phyloP scores from a whole-genome alignment of 2,329 filamentous ascomycete species.

The Neonectria hederae region DNA sequence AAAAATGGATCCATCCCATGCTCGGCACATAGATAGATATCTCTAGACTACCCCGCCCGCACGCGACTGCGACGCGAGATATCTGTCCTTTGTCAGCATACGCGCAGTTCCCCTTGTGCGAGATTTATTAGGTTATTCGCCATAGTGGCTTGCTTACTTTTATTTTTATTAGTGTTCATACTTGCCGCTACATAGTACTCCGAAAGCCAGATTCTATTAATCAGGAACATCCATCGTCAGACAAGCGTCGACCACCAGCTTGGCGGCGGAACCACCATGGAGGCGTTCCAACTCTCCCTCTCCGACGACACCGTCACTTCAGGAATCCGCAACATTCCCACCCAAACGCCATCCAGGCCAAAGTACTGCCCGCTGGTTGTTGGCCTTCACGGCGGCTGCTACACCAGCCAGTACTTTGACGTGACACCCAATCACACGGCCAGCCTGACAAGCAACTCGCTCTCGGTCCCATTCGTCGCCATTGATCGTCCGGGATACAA shows the following conservation, averaged over 20 bases:
- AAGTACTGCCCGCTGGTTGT: conserved; percentile 31
- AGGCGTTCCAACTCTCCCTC: conserved; percentile 26
- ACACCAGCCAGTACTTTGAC: conserved; percentile 36
- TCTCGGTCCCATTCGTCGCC: conserved; percentile 33
- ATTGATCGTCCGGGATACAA: conserved; percentile 36
- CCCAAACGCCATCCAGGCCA: not conserved
- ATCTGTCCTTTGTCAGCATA: conserved; percentile 19
- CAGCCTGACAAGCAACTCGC: conserved; percentile 22
- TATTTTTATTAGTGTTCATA: not conserved
- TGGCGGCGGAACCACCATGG: conserved; percentile 25
- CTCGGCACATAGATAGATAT: too few species aligned
- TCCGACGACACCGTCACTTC: conserved; percentile 23
- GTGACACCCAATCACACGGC: conserved; percentile 28
- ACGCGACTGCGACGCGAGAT: too few species aligned
- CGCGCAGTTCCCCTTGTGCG: not conserved
- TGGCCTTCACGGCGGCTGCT: conserved; percentile 35
- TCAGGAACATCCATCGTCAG: not conserved
- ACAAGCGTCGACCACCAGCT: not conserved
- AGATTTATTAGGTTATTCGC: not conserved
- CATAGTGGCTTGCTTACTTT: not conserved
- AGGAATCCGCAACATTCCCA: conserved; percentile 31
- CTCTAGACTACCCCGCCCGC: too few species aligned
- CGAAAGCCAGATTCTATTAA: not conserved
- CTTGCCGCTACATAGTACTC: not conserved
- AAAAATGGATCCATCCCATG: conserved; percentile 14